phyloP scores from a whole-genome alignment of 2,329 filamentous ascomycete genomes.

The Sclerotinia sclerotiorum region DNA sequence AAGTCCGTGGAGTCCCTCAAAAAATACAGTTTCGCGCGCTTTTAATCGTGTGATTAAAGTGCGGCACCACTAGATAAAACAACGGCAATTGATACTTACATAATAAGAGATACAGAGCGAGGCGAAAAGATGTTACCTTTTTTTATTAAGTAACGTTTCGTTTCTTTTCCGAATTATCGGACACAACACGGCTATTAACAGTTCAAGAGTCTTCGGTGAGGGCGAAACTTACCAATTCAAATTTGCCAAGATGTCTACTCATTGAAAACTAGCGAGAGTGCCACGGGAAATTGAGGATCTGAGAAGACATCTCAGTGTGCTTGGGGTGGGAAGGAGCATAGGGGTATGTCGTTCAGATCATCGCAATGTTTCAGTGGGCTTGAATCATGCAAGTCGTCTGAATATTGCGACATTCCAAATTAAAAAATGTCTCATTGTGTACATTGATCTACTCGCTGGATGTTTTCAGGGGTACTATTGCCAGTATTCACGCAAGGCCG shows the following conservation, averaged over 20 bases:
- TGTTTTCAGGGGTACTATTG: not conserved
- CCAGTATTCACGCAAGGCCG: not conserved
- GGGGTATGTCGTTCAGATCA: not conserved
- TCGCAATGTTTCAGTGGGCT: not conserved
- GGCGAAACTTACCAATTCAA: not conserved
- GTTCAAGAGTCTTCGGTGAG: not conserved
- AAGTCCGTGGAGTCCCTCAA: not conserved
- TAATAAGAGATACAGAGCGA: not conserved
- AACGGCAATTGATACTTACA: not conserved
- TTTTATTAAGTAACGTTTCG: not conserved
- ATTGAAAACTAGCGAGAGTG: not conserved
- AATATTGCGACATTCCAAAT: not conserved
- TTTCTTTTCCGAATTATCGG: not conserved
- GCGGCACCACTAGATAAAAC: not conserved
- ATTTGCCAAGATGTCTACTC: not conserved
- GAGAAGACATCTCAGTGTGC: constrained; percentile 17
- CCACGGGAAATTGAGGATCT: not conserved
- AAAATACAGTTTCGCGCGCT: not conserved
- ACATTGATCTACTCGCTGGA: not conserved
- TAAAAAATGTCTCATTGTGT: not conserved
- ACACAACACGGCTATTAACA: not conserved
- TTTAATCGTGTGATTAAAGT: not conserved
- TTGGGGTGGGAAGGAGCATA: constrained; percentile 7
- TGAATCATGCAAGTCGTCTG: not conserved
- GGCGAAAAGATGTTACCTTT: not conserved